Base-by-base conservation (phyloP, 2,329 filamentous ascomycete genomes). In the Xylariaceae sp. region DNA sequence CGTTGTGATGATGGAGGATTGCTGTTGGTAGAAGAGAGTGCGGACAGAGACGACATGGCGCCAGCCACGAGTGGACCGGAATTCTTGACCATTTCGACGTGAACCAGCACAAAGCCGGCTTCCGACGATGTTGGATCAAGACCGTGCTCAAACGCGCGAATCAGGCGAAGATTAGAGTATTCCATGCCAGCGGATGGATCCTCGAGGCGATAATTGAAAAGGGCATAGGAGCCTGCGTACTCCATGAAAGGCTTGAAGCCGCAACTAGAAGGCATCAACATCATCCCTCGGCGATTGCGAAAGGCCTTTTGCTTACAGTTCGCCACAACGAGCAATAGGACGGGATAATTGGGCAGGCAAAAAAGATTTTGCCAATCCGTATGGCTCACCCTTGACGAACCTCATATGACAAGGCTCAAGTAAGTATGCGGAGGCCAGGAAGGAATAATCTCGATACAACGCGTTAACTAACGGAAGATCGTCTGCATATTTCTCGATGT, bases 181-280 rank as follows among this genome's bases (percentile, higher is more conserved):
- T 75, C 70, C 38, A 84, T 70, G 9, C 79, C 79, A 17, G 56
- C 65, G 38, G 64, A 62, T 26, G 76, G 81, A 59, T 81, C 75
- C 44, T 71, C 66, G 28, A 79, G 73, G 41, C 66, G 77, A 65
- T 83, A 86, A 67, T 84, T 85, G 71, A 74, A 85, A 51, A 83
- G 76, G 39, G 79, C 83, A 57, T 83, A 84, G 40, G 74, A 83
- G 45, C 78, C 81, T 43, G 76, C 82, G 60, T 82, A 95, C 57
- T 93, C 89, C 86, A 95, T 91, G 69, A 94, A 95, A 2, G 89
- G 89, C 56, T 91, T 87, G 63, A 95, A 90, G 43, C 88, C 84
- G 73, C 70, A 66, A 39, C 76, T 70, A 44, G 6, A 13, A 41
- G 33, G 9, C 6, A n/a, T 44, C 44, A 34, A 44, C 34, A 11